phyloP scores from a whole-genome alignment of 306 rosid genomes.

The Gastrolobium villosum region DNA sequence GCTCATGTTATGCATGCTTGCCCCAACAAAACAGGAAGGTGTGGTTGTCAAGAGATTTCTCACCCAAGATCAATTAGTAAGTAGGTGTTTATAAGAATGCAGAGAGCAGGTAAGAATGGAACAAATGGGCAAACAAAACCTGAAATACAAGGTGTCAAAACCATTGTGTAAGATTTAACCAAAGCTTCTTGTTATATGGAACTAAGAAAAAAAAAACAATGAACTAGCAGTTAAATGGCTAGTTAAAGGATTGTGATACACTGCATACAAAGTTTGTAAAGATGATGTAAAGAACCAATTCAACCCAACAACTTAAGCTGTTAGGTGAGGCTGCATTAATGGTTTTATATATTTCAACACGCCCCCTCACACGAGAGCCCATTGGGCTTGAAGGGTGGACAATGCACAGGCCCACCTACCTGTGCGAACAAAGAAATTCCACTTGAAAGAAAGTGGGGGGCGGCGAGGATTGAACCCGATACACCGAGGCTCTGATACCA shows the following conservation, averaged over 20 bases:
- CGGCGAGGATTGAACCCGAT: no score
- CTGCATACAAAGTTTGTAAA: neutral
- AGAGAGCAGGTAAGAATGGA: slow-evolving; percentile 76
- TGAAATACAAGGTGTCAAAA: slow-evolving; percentile 45
- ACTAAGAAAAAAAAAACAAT: neutral
- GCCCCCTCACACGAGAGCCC: no score
- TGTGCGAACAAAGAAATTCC: no score
- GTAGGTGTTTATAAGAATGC: slow-evolving; percentile 78
- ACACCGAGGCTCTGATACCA: no score
- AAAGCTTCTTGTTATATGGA: neutral
- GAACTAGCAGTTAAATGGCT: neutral
- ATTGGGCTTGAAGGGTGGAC: no score
- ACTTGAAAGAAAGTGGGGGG: no score
- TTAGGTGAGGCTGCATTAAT: no score
- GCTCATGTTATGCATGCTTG: neutral
- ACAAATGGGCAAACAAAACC: slow-evolving; percentile 80
- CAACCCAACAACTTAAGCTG: no score
- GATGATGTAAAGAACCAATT: no score
- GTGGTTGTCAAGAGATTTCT: slow-evolving; percentile 44
- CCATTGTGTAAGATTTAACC: slow-evolving; percentile 24
- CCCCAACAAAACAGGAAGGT: neutral
- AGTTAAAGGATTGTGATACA: neutral
- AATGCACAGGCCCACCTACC: no score
- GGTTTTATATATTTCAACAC: no score
- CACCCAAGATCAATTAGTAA: slow-evolving; percentile 76